Base-by-base conservation (phyloP, 2,329 filamentous ascomycete species). In the Alternaria infectoria region DNA sequence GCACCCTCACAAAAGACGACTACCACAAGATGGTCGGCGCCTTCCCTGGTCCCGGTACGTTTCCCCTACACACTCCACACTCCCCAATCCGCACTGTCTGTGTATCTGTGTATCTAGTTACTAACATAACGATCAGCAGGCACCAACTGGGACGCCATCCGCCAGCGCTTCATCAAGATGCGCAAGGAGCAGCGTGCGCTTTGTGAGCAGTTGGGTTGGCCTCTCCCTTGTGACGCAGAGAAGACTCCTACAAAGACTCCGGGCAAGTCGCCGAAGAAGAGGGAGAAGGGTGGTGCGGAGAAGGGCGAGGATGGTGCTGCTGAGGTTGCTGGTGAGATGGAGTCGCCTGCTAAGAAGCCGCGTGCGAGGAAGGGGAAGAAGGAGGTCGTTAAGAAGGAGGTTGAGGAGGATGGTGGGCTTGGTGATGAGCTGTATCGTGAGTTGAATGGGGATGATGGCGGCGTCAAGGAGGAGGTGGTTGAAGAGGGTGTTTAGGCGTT, bases 121-220 rank as follows among this genome's bases (percentile, higher is more conserved):
- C 25, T 26, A 26, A 26, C 9, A 9, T 26, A 26, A 21, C 21
- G 21, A 21, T 9, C 9, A 26, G 25, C 46, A 5, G 47, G 47
- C 1, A 10, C 49, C 0, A 32, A 51, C 49, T 23, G 7, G 6
- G 10, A 51, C 28, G 47, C 6, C 0, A 13, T 51, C 8, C 47
- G 47, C 10, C 47, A 51, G 7, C 26, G 47, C 1, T 5, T 51
- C 26, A 10, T 5, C 26, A 51, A 51, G 47, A 3, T 51, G 6
- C 49, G 49, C 12, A 23, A 21, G 17, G 49, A 51, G 49, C 49
- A 51, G 49, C 49, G 47, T 2, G 17, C n/a, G 17, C 17, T 28
- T 1, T 32, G 28, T 13, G 26, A 51, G 17, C n/a, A 51, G n/a
- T 12, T 51, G 1, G 47, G 19, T 6, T 51, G 47, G 47, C 3